phyloP scores from a whole-genome alignment of 257 asterid species.

The Orobanche coerulescens region DNA sequence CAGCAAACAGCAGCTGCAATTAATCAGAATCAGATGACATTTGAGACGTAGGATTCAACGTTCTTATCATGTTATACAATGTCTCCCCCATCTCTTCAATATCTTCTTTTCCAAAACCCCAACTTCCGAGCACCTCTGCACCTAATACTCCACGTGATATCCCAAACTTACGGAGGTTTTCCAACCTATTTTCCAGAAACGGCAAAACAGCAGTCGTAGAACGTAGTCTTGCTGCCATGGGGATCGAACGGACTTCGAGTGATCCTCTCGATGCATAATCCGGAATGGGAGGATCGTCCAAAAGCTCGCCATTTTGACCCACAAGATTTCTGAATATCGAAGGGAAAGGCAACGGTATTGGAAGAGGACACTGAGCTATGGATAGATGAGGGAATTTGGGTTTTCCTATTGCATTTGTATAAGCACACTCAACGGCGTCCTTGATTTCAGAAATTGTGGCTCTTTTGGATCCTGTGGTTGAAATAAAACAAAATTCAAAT shows the following conservation, averaged over 20 bases:
- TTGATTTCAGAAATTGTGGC: slow-evolving; percentile 59
- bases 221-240: slow-evolving; percentile 85
- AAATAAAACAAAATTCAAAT: background rate
- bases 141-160: slow-evolving; percentile 68
- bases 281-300: slow-evolving; percentile 32
- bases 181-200: slow-evolving; percentile 51
- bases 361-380: slow-evolving; percentile 71
- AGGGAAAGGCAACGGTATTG: slow-evolving; percentile 89
- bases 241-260: slow-evolving; percentile 76
- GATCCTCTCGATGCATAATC: slow-evolving; percentile 50
- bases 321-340: slow-evolving; percentile 51
- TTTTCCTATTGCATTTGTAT: slow-evolving; percentile 28
- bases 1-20: background rate
- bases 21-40: slow-evolving; percentile 69
- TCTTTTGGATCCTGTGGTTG: slow-evolving; percentile 44
- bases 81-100: slow-evolving; percentile 65
- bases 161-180: slow-evolving; percentile 57
- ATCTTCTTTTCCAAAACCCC: slow-evolving; percentile 86
- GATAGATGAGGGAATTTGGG: slow-evolving; percentile 78
- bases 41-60: slow-evolving; percentile 40
- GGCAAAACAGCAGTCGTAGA: slow-evolving; percentile 77
- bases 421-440: slow-evolving; percentile 56
- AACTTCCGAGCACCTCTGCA: slow-evolving; percentile 40
- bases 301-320: slow-evolving; percentile 65
- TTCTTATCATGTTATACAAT: slow-evolving; percentile 53